Base-by-base conservation (phyloP, 1,284 basidiomycete genomes). In the Ustilago loliicola region DNA sequence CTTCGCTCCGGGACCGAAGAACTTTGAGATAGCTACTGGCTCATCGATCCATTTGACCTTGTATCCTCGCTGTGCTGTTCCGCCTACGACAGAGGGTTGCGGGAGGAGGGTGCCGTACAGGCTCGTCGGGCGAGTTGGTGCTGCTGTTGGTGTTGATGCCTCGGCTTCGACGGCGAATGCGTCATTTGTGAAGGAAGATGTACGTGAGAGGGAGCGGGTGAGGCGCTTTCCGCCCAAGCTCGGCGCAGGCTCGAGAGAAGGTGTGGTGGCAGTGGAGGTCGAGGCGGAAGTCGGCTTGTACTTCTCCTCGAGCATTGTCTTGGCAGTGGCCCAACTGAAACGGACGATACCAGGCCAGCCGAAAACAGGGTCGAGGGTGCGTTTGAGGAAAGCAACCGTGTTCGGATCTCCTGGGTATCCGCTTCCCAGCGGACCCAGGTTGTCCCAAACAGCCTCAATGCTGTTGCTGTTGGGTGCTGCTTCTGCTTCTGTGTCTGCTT, bases 301-400 rank as follows among this genome's bases (percentile, higher is more conserved):
- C 29, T 78, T 78, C 15, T 94, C 94, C 51, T 97, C 94, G 17
- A 99, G 88, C 8, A 92, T 87, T 1, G 94, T 91, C 84, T 96
- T 96, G 71, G 96, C 91, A 0, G 96, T 98, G 0, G 93, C 92
- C 96, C 96, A 99, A 8, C 94, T 96, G 88, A 99, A 99, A 15
- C 97, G 91, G 5, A 92, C 95, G 52, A 98, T 88, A 13, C 91
- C 93, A 0, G 96, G 95, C 85, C 92, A 98, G 2, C 96, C 96
- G 85, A 99, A 99, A 1, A 95, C 93, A 1, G 92, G 92, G 67
- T 98, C 93, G 19, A 98, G 84, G 2, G 92, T 90, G 3, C 89
- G 87, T 77, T 91, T 91, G 23, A 99, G 89, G 91, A 93, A 99
- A 0, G 91, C 91, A 81, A 96, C 91, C 0, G 96, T 98, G 81